Evolutionary conservation across 2,329 filamentous ascomycete genomes (phyloP), one percentile per base, ranked within the genome.

Genomic region (Ophiostoma triangulosporum): DNA sequence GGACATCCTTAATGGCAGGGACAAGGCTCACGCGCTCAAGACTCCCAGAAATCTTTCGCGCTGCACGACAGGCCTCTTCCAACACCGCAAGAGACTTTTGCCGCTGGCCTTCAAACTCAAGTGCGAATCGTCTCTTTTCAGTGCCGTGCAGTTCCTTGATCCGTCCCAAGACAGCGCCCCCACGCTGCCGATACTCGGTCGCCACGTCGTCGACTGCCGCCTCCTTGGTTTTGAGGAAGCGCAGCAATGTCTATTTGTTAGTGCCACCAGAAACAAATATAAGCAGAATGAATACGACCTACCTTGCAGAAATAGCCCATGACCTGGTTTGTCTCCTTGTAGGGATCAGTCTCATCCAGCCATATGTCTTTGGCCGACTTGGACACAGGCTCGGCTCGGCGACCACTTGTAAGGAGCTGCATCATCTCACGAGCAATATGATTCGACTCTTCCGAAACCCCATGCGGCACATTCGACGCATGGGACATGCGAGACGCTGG

Each of bases 271-370:
- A 27, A 12, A 50, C 6, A 5, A 17, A 22, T 2, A 36, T 5
- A 24, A 38, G 0, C 12, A 7, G 36, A 12, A 12, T 3, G 22
- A 17, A 24, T 40, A 1, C 6, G 1, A 31, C 53, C 50, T 26
- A 58, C 58, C 26, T 56, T 57, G 53, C 58, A 60, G 3, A 60
- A 55, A 12, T 60, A 58, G 29, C 58, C 22, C 58, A 60, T 57
- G 11, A 56, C 54, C 15, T 58, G 54, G 35, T 52, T 27, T 1
- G 57, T 57, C 14, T 54, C 57, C 11, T 43, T 55, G 53, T 60
- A 60, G 2, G 58, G 49, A 9, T 58, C 57, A 0, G 55, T 35
- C 7, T 57, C 54, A 3, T 55, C 22, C n/a, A 58, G 36, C 58
- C 58, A 60, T 3, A 45, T 29, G 4, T 54, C 50, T 17, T 45